phyloP scores from a whole-genome alignment of 139 green algal genomes.

The Auxenochlorella protothecoides region DNA sequence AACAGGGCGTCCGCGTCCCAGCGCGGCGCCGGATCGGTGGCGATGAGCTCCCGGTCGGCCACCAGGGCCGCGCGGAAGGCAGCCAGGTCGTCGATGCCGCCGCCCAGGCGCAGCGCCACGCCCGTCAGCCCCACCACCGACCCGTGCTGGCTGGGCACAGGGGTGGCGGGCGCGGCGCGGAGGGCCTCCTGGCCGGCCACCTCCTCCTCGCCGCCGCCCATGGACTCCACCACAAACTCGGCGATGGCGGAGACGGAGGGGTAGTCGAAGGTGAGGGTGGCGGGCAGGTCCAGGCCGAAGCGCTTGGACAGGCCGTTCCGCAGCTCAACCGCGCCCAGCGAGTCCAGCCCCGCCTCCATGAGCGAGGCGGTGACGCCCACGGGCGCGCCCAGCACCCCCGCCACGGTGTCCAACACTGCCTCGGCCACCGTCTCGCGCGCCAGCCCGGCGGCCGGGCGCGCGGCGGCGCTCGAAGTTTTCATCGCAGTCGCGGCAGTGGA shows the following conservation, averaged over 20 bases:
- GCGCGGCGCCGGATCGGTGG: slow-evolving; percentile 26
- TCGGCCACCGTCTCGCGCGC: neutral
- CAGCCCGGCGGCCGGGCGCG: neutral
- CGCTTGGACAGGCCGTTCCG: slow-evolving; percentile 43
- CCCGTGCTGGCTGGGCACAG: neutral
- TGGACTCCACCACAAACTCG: slow-evolving; percentile 24
- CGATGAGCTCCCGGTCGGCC: neutral
- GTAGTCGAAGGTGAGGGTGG: slow-evolving; percentile 59
- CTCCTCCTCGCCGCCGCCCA: neutral
- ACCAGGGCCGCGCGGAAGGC: slow-evolving; percentile 11
- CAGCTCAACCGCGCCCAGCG: slow-evolving; percentile 70
- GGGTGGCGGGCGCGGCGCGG: too few species aligned
- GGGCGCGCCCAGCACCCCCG: slow-evolving; percentile 10
- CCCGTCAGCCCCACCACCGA: slow-evolving; percentile 5
- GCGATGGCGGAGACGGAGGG: slow-evolving; percentile 40
- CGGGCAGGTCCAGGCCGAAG: slow-evolving; percentile 29
- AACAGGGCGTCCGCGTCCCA: slow-evolving; percentile 31
- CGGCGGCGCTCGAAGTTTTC: neutral
- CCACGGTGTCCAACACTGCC: slow-evolving; percentile 16
- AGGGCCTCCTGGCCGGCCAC: neutral
- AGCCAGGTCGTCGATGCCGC: neutral
- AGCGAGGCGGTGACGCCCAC: slow-evolving; percentile 50
- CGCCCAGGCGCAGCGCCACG: neutral
- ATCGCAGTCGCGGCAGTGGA: too few species aligned
- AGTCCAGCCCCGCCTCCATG: slow-evolving; percentile 74